These are phyloP conservation scores for Penicillium sp. DNA, from an alignment of 2,329 filamentous ascomycete species.

Conservation along the genomic window DNA sequence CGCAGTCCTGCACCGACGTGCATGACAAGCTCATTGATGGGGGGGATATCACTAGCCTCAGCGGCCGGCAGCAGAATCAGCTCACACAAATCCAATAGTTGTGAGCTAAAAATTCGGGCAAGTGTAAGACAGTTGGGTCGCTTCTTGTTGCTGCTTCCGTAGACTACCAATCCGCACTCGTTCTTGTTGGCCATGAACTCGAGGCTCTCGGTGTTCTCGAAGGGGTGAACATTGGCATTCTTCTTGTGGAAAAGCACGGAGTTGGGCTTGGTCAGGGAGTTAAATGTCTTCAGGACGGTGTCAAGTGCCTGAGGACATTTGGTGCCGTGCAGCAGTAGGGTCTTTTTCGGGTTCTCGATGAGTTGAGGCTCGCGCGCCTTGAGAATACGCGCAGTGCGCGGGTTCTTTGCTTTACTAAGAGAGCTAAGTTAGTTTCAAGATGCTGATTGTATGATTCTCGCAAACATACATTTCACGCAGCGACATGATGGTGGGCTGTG, in stretches of 20 bases:
- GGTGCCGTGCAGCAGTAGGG: conserved; percentile 85
- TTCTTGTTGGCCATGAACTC: conserved; percentile 98
- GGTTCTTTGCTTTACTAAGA: conserved; percentile 69
- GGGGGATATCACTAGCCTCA: conserved; percentile 44
- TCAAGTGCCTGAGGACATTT: conserved; percentile 80
- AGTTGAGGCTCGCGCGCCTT: conserved; percentile 89
- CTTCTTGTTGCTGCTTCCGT: conserved; percentile 88
- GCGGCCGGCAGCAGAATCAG: conserved; percentile 75
- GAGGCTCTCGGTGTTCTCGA: conserved; percentile 82
- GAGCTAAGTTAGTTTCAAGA: background rate
- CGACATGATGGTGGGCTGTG: conserved; percentile 30
- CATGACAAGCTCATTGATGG: conserved; percentile 59
- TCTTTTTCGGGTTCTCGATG: conserved; percentile 85
- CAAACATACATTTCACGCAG: conserved; percentile 45
- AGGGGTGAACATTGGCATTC: conserved; percentile 84
- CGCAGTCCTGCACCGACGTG: conserved; percentile 74
- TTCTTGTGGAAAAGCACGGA: conserved; percentile 95
- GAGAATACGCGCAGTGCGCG: conserved; percentile 90
- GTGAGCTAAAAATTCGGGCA: conserved; percentile 78
- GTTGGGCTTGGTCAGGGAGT: conserved; percentile 79
- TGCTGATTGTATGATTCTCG: background rate
- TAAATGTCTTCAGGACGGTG: conserved; percentile 80
- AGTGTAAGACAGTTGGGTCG: conserved; percentile 88
- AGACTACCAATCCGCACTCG: conserved; percentile 82
- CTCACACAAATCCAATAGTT: conserved; percentile 94